Base-by-base conservation (phyloP, 176 grass and related monocot species). In the Raddia guianensis region DNA sequence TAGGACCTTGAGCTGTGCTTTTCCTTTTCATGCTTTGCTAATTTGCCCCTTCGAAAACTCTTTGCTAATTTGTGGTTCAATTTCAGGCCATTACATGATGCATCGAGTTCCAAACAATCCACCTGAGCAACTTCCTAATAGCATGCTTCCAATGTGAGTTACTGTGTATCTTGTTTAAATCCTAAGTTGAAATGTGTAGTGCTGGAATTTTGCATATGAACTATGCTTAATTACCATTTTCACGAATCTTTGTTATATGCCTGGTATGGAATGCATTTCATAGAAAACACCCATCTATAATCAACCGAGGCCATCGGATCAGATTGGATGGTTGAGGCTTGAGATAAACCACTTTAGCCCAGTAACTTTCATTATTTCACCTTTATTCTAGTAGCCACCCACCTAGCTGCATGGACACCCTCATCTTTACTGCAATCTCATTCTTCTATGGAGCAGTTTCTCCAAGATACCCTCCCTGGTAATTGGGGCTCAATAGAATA, bases 31-130 rank as follows among this genome's bases (percentile, higher is more conserved):
- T 56, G 14, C 35, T 77, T 15, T 67, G 45, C 78, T 89, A 87
- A 83, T 68, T 81, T 74, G 14, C 82, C 27, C 27, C 27, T 27
- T 27, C 27, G 27, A 27, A 27, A 27, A 27, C 0, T 27, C 35
- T 77, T 15, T 67, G 45, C 78, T 89, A 87, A 85, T 68, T 81
- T 74, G 14, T 84, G 87, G 19, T 75, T 79, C 57, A 85, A 86
- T 34, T 79, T 88, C 90, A 99, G 96, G 86, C 49, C 92, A 85
- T 79, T 91, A 90, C 72, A 89, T 87, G 92, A 91, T 90, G 84
- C 92, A 89, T 71, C 90, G 93, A 75, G 37, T 70, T 82, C 88
- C 83, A 70, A 90, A 75, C 64, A 86, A 71, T 58, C 90, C 88
- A 49, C 53, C 88, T 32, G 82, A 86, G 74, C 92, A 98, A 77